Conservation (phyloP, 495 filamentous ascomycete genomes). For the Tuber borchii region DNA sequence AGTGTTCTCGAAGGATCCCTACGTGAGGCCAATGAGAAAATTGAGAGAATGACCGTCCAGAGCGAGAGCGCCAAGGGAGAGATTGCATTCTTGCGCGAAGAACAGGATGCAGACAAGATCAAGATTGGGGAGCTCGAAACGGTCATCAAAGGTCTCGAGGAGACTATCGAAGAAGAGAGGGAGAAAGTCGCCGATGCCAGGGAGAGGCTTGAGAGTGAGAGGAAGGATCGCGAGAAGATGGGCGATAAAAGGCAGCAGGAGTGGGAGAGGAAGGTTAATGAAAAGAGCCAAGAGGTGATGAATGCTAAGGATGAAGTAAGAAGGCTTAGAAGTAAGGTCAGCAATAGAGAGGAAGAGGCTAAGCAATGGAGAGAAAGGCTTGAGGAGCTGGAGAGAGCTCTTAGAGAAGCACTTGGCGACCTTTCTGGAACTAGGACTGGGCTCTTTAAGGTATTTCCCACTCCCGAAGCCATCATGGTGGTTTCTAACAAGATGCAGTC, state of each 20-base stretch:
- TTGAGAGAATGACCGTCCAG: slow-evolving; percentile 77
- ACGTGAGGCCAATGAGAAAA: slow-evolving; percentile 74
- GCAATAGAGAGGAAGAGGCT: slow-evolving; percentile 76
- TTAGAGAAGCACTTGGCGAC: slow-evolving; percentile 77
- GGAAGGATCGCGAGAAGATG: slow-evolving; percentile 77
- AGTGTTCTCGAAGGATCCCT: slow-evolving; percentile 69
- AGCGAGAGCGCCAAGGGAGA: slow-evolving; percentile 87
- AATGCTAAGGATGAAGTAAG: slow-evolving; percentile 80
- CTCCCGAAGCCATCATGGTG: slow-evolving; percentile 13
- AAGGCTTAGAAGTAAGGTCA: slow-evolving; percentile 70
- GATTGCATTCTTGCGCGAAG: slow-evolving; percentile 89
- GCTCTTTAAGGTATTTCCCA: slow-evolving; percentile 60
- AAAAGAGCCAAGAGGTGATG: slow-evolving; percentile 42
- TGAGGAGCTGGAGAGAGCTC: slow-evolving; percentile 77
- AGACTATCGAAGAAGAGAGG: slow-evolving; percentile 68
- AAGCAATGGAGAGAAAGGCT: slow-evolving; percentile 82
- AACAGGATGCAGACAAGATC: slow-evolving; percentile 97
- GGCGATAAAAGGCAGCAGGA: slow-evolving; percentile 86
- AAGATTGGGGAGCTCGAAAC: slow-evolving; percentile 89
- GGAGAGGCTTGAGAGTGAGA: slow-evolving; percentile 65
- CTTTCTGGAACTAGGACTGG: slow-evolving; percentile 79
- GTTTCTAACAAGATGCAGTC: slow-evolving; percentile 49
- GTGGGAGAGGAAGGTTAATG: slow-evolving; percentile 52
- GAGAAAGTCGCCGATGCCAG: slow-evolving; percentile 75
- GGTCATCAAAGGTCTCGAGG: slow-evolving; percentile 64